phyloP scores from a whole-genome alignment of 208 protist genomes.

The Trypanosoma vivax region DNA sequence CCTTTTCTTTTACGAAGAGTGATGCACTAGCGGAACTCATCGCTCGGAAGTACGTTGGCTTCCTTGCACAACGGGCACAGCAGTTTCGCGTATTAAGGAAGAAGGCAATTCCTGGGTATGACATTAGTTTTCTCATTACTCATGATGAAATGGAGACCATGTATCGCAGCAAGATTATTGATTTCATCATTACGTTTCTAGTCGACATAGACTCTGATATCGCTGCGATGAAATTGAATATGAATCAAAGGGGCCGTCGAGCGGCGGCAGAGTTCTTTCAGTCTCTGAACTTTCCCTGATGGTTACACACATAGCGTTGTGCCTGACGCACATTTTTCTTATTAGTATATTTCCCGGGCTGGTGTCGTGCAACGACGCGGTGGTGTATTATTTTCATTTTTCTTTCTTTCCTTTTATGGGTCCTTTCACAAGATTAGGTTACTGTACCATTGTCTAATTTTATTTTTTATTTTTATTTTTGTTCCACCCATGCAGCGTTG shows the following conservation, averaged over 20 bases:
- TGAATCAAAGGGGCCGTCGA: constrained; percentile 29
- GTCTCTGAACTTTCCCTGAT: constrained; percentile 13
- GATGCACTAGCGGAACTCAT: constrained; percentile 95
- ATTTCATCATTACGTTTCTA: constrained; percentile 96
- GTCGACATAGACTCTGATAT: constrained; percentile 96
- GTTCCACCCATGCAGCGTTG: neutral
- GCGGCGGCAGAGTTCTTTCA: constrained; percentile 37
- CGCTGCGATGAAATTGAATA: constrained; percentile 89
- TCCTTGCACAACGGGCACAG: constrained; percentile 93
- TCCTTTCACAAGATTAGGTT: neutral
- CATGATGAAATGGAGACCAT: constrained; percentile 95
- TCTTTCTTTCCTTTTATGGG: constrained; percentile 12
- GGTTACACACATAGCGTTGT: too few relatives aligned
- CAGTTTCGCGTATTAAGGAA: constrained; percentile 92
- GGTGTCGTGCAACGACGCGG: too few relatives aligned
- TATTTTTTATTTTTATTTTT: neutral
- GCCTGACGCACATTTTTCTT: too few relatives aligned
- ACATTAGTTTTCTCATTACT: constrained; percentile 96
- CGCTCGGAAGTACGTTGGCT: constrained; percentile 90
- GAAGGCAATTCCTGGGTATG: constrained; percentile 92
- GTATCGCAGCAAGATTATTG: constrained; percentile 92
- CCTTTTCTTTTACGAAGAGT: constrained; percentile 84
- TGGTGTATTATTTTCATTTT: constrained; percentile 1
- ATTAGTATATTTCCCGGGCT: too few relatives aligned
- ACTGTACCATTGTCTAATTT: neutral